Percentiles rank a stretch among this genome's conserved stretches.
Conservation (phyloP, 768 basidiomycete genomes). For the Fistulinella prunicolor region DNA sequence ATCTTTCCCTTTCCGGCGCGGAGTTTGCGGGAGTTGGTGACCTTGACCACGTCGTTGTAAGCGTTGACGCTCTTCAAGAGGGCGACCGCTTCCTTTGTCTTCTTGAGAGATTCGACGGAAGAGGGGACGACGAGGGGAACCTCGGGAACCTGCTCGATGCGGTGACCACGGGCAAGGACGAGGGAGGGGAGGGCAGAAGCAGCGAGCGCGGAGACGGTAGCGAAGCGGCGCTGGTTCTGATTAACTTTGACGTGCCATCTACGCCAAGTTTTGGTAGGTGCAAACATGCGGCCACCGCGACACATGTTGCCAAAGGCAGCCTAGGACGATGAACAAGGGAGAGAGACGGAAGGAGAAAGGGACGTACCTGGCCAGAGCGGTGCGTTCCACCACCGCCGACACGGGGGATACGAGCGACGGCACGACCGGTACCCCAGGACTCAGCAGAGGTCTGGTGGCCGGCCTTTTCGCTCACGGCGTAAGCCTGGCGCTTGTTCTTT, state of each 20-base stretch:
- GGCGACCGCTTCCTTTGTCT: slow-evolving; percentile 95
- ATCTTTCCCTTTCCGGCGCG: slow-evolving; percentile 97
- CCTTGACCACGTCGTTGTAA: slow-evolving; percentile 91
- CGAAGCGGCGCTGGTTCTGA: slow-evolving; percentile 98
- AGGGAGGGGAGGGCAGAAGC: slow-evolving; percentile 95
- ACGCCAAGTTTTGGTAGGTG: slow-evolving; percentile 99
- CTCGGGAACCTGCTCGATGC: slow-evolving; percentile 95
- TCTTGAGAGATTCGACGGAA: slow-evolving; percentile 80
- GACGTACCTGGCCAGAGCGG: slow-evolving; percentile 85
- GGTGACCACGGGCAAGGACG: slow-evolving; percentile 98
- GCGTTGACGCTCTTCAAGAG: slow-evolving; percentile 90
- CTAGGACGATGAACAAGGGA: slow-evolving; percentile 36
- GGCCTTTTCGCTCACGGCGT: slow-evolving; percentile 95
- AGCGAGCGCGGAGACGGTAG: slow-evolving; percentile 94
- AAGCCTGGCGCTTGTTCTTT: slow-evolving; percentile 97
- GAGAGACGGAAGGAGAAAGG: background rate
- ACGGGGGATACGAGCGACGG: slow-evolving; percentile 99
- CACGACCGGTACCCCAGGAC: slow-evolving; percentile 99
- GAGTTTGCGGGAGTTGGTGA: slow-evolving; percentile 94
- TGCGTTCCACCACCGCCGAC: slow-evolving; percentile 98
- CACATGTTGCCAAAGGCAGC: slow-evolving; percentile 99
- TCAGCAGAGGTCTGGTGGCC: slow-evolving; percentile 99
- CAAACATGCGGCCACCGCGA: slow-evolving; percentile 99
- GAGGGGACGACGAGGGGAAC: slow-evolving; percentile 89
- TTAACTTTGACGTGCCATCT: slow-evolving; percentile 99